phyloP scores from a whole-genome alignment of 139 green algal species.

The Coelastrella sp. region DNA sequence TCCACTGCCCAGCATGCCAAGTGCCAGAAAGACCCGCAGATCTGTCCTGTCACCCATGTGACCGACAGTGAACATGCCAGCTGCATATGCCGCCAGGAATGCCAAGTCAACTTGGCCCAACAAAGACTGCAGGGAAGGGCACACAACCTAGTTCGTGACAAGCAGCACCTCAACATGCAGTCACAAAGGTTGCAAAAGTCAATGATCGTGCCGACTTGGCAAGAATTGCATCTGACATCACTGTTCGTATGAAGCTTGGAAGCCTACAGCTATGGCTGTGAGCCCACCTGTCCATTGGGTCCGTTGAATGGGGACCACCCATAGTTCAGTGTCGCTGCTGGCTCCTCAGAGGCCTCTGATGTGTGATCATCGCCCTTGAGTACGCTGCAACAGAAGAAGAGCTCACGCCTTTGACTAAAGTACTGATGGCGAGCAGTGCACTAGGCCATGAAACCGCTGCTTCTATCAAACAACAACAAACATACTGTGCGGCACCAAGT shows the following conservation, averaged over 20 bases:
- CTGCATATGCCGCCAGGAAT: slow-evolving; percentile 91
- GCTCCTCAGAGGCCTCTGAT: neutral
- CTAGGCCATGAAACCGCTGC: no score
- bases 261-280: no score
- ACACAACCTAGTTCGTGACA: no score
- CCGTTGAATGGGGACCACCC: slow-evolving; percentile 94
- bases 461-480: no score
- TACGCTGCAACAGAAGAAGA: slow-evolving; percentile 46
- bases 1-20: slow-evolving; percentile 90
- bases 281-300: slow-evolving; percentile 70
- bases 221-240: no score
- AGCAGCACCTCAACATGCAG: no score
- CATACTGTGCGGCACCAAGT: no score
- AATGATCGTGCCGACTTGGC: neutral
- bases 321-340: slow-evolving; percentile 19
- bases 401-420: no score
- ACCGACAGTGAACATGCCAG: slow-evolving; percentile 94
- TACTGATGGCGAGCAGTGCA: no score
- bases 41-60: slow-evolving; percentile 92
- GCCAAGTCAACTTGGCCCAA: slow-evolving; percentile 91
- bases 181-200: neutral
- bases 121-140: slow-evolving; percentile 70
- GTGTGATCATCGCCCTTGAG: slow-evolving; percentile 51
- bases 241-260: no score
- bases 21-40: slow-evolving; percentile 89